Evolutionary conservation across 768 basidiomycete genomes (phyloP).

Genomic region (Rhodotorula taiwanensis): DNA sequence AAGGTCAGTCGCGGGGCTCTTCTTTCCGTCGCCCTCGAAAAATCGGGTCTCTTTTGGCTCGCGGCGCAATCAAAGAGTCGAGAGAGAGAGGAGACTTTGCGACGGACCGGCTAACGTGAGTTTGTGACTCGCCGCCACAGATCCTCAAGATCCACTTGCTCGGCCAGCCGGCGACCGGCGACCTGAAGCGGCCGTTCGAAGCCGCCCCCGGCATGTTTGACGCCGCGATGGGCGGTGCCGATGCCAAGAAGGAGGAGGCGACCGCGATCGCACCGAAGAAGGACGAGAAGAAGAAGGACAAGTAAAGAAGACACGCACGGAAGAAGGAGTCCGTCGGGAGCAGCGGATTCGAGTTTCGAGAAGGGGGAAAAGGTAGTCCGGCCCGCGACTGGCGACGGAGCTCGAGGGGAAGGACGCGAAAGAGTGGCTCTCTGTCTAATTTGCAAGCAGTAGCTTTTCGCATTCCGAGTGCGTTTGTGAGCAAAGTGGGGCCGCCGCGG

Average conservation of each 20-base stretch:
- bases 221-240: constrained; percentile 51
- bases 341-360: too few species aligned
- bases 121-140: constrained; percentile 1
- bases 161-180: constrained; percentile 71
- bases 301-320: too few species aligned
- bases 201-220: constrained; percentile 35
- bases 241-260: constrained; percentile 73
- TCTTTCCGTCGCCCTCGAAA: background rate
- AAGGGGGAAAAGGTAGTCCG: too few species aligned
- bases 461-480: too few species aligned
- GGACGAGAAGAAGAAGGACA: constrained; percentile 72
- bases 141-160: constrained; percentile 68
- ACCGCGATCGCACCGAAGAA: constrained; percentile 79
- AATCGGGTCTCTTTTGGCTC: background rate
- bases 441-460: too few species aligned
- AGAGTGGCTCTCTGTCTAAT: too few species aligned
- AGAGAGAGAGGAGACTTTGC: too few species aligned
- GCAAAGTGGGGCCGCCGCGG: too few species aligned
- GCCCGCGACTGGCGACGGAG: too few species aligned
- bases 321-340: too few species aligned
- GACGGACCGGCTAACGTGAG: background rate
- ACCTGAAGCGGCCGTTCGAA: constrained; percentile 81
- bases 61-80: too few species aligned
- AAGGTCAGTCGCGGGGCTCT: constrained; percentile 53
- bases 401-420: too few species aligned